Evolutionary conservation across 768 basidiomycete species (phyloP).

Genomic region (Boletus rufocinnamomeus): DNA sequence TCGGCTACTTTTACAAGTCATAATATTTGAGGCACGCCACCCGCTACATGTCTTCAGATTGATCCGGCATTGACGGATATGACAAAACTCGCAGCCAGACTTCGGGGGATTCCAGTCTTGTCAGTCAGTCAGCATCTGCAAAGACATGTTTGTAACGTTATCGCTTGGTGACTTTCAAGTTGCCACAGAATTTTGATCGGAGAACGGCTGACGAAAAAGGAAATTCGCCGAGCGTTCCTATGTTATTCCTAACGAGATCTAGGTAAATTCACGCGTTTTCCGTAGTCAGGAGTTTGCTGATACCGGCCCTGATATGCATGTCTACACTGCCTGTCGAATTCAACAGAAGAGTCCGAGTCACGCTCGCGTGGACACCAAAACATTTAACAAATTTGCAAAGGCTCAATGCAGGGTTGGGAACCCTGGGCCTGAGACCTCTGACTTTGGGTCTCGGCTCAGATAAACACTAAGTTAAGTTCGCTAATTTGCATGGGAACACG

Average conservation of each 20-base stretch:
- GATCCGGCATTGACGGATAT: neutral
- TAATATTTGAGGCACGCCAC: slow-evolving; percentile 15
- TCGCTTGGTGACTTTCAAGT: neutral
- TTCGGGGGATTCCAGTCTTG: neutral
- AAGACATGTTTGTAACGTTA: neutral
- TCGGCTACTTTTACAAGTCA: slow-evolving; percentile 19
- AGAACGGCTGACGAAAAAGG: neutral
- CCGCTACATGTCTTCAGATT: neutral
- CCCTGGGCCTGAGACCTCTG: slow-evolving; percentile 5
- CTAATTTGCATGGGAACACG: slow-evolving; percentile 6
- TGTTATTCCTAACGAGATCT: neutral
- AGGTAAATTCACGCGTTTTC: neutral
- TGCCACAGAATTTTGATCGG: neutral
- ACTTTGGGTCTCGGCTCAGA: neutral
- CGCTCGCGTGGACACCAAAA: neutral
- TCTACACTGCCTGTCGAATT: neutral
- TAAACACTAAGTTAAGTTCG: slow-evolving; percentile 25
- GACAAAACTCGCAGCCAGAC: neutral
- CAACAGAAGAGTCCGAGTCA: neutral
- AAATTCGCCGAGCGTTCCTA: neutral
- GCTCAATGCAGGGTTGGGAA: neutral
- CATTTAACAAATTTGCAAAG: neutral
- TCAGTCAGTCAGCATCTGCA: no score
- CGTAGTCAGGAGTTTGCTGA: neutral
- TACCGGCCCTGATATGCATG: neutral